phyloP scores from a whole-genome alignment of 139 green algal species.

The Dunaliella sp. region DNA sequence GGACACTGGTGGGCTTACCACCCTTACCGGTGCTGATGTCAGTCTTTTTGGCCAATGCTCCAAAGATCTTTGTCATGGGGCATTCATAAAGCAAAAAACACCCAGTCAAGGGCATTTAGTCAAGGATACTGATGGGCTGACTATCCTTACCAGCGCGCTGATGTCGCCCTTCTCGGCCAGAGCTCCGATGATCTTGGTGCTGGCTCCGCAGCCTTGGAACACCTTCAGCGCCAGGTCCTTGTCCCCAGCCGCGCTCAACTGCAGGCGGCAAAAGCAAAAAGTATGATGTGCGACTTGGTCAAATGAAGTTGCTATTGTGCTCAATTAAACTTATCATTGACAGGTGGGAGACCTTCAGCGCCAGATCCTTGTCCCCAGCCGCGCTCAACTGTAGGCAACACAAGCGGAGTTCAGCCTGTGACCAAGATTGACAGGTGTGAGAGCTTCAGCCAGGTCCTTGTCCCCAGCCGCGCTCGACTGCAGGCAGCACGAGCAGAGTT shows the following conservation, averaged over 20 bases:
- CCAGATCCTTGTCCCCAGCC: slow-evolving; percentile 85
- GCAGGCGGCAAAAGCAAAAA: background rate
- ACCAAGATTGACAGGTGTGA: slow-evolving; percentile 64
- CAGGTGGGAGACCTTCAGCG: slow-evolving; percentile 85
- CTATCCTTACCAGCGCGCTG: slow-evolving; percentile 76
- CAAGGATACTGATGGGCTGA: too few relatives aligned
- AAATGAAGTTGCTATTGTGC: background rate
- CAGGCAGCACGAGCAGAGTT: background rate
- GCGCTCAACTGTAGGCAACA: background rate
- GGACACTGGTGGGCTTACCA: too few relatives aligned
- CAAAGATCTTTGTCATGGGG: too few relatives aligned
- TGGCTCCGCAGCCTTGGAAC: slow-evolving; percentile 74
- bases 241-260: slow-evolving; percentile 50
- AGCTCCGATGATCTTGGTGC: slow-evolving; percentile 61
- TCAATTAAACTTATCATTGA: background rate
- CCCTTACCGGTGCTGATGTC: too few relatives aligned
- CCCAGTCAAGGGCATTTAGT: too few relatives aligned
- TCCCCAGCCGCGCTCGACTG: slow-evolving; percentile 50
- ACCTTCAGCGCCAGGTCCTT: slow-evolving; percentile 90
- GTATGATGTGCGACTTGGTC: background rate
- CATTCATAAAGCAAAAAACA: too few relatives aligned
- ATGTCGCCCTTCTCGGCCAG: slow-evolving; percentile 96
- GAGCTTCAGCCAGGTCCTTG: slow-evolving; percentile 88
- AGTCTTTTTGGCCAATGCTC: too few relatives aligned
- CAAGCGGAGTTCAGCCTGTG: background rate